These are phyloP conservation scores for Nidula niveotomentosa DNA, from an alignment of 1,284 basidiomycete genomes.

Conservation along the genomic window DNA sequence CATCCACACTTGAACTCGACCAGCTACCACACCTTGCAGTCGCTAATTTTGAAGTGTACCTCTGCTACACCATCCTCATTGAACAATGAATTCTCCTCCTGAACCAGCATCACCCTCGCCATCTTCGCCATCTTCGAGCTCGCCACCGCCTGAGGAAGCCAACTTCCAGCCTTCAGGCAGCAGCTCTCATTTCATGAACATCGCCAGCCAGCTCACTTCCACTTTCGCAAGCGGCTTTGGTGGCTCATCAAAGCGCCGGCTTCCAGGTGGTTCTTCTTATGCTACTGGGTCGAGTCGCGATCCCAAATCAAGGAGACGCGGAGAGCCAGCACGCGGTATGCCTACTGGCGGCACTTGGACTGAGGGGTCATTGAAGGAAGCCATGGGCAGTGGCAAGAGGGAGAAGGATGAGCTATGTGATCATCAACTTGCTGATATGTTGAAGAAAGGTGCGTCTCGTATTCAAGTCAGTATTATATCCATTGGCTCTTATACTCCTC, in stretches of 20 bases:
- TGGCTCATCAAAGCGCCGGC: conserved; percentile 31
- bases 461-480: background rate
- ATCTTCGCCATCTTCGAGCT: conserved; percentile 36
- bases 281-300: conserved; percentile 34
- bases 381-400: conserved; percentile 30
- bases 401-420: conserved; percentile 41
- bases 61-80: too few relatives aligned
- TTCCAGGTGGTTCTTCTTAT: conserved; percentile 29
- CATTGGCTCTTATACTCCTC: background rate
- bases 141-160: conserved; percentile 36
- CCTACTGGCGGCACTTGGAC: background rate
- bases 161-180: conserved; percentile 12
- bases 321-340: conserved; percentile 25
- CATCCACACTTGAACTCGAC: too few relatives aligned
- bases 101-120: conserved; percentile 33
- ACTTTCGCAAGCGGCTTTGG: conserved; percentile 22
- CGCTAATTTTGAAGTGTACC: too few relatives aligned
- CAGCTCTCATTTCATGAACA: conserved; percentile 18
- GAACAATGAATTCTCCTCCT: conserved; percentile 35
- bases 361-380: conserved; percentile 12
- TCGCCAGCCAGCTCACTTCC: conserved; percentile 30
- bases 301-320: conserved; percentile 35
- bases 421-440: conserved; percentile 31
- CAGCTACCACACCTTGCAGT: too few relatives aligned
- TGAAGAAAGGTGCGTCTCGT: conserved; percentile 34